Evolutionary conservation across 306 rosid species (phyloP).

Genomic region (Vicia faba): DNA sequence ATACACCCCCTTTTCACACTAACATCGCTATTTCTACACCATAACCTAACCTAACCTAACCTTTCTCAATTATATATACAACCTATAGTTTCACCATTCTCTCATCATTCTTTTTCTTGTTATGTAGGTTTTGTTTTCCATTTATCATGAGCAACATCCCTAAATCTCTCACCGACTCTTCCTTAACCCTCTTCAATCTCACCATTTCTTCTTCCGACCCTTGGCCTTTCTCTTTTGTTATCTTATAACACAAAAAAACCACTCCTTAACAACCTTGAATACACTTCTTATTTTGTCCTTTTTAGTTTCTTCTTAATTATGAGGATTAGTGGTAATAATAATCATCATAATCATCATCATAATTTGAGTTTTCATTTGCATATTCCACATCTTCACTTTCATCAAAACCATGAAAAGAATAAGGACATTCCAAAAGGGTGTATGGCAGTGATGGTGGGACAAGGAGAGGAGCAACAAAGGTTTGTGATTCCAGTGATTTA

Average conservation of each 20-base stretch:
- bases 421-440: slow-evolving; percentile 85
- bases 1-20: slow-evolving; percentile 17
- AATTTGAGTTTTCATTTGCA: slow-evolving; percentile 61
- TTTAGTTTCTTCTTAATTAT: slow-evolving; percentile 21
- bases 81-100: slow-evolving; percentile 35
- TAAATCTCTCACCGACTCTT: slow-evolving; percentile 73
- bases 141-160: slow-evolving; percentile 92
- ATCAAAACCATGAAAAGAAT: slow-evolving; percentile 45
- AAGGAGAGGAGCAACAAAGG: slow-evolving; percentile 67
- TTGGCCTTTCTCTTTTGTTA: slow-evolving; percentile 80
- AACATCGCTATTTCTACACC: background rate
- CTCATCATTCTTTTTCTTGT: slow-evolving; percentile 27
- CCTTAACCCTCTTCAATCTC: slow-evolving; percentile 71
- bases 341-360: slow-evolving; percentile 3
- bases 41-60: background rate
- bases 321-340: slow-evolving; percentile 39
- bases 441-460: slow-evolving; percentile 72
- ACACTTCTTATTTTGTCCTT: background rate
- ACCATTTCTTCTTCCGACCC: slow-evolving; percentile 87
- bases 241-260: slow-evolving; percentile 48
- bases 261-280: background rate
- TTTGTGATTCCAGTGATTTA: slow-evolving; percentile 84
- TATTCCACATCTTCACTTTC: slow-evolving; percentile 53
- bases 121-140: slow-evolving; percentile 43
- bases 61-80: slow-evolving; percentile 33